phyloP scores from a whole-genome alignment of 768 basidiomycete genomes.

The Tulasnella sp. region DNA sequence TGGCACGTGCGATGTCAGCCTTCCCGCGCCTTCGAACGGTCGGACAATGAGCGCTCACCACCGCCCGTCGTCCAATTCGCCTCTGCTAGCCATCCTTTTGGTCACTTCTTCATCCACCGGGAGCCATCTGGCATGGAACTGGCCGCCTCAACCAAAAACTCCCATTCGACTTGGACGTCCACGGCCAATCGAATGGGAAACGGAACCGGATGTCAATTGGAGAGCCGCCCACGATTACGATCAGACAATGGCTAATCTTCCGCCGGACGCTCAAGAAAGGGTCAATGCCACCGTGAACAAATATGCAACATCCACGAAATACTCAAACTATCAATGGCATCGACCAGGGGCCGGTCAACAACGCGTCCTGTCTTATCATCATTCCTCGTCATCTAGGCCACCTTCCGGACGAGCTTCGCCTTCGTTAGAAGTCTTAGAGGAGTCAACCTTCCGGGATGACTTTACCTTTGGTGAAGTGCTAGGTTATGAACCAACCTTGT shows the following conservation, averaged over 20 bases:
- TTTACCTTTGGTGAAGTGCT: conserved; percentile 37
- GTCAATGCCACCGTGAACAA: conserved; percentile 23
- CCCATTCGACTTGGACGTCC: conserved; percentile 64
- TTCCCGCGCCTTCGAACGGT: neutral
- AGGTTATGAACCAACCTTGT: conserved; percentile 67
- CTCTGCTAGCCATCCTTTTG: conserved; percentile 67
- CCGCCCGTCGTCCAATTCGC: neutral
- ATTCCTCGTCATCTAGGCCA: conserved; percentile 26
- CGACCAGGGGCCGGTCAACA: conserved; percentile 34
- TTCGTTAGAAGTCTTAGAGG: conserved; percentile 30
- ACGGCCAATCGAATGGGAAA: conserved; percentile 57
- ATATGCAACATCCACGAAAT: conserved; percentile 12
- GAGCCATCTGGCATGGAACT: conserved; percentile 66
- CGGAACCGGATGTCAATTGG: conserved; percentile 29
- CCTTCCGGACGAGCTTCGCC: conserved; percentile 44
- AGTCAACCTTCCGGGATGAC: conserved; percentile 22
- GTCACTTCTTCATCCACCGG: conserved; percentile 79
- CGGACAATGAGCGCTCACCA: conserved; percentile 2
- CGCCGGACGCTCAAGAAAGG: conserved; percentile 6
- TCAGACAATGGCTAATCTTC: neutral
- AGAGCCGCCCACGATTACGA: conserved; percentile 15
- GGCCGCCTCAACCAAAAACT: conserved; percentile 62
- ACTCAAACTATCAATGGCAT: conserved; percentile 53
- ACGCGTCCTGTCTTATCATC: conserved; percentile 38
- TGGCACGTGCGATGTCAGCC: conserved; percentile 1